These are phyloP conservation scores for Cornus kousa DNA, from an alignment of 148 eudicot genomes.

Conservation along the genomic window DNA sequence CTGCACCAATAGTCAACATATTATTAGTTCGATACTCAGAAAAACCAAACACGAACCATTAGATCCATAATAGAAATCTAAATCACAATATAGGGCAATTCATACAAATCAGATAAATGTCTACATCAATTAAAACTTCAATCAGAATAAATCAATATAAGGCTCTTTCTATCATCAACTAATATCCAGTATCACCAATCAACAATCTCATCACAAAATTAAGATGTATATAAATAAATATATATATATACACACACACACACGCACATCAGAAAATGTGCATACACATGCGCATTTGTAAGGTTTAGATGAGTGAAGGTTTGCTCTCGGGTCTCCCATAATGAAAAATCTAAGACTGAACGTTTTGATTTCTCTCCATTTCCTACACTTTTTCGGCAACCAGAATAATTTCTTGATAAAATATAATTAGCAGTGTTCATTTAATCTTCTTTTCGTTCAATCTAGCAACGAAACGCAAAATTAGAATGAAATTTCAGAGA, in stretches of 20 bases:
- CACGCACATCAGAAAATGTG: too few relatives aligned
- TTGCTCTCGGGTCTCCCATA: too few relatives aligned
- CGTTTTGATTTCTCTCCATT: neutral
- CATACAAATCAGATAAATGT: neutral
- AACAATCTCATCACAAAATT: neutral
- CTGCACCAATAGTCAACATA: slow-evolving; percentile 43
- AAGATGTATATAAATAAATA: too few relatives aligned
- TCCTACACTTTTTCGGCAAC: neutral
- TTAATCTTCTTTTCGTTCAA: too few relatives aligned
- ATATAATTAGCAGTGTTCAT: neutral
- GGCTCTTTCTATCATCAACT: neutral
- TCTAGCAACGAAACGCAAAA: too few relatives aligned
- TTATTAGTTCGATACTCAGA: slow-evolving; percentile 6
- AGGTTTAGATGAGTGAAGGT: too few relatives aligned
- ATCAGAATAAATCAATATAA: neutral
- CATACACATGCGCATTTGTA: too few relatives aligned
- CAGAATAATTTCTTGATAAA: neutral
- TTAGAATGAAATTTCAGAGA: neutral
- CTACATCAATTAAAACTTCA: neutral
- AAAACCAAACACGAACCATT: neutral
- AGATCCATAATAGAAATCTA: neutral
- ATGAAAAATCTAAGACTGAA: too few relatives aligned
- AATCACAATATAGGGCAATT: neutral
- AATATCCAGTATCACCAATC: neutral
- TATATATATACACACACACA: too few relatives aligned